A percentile compares a stretch with the other conserved stretches of the same genome.
phyloP scores from a whole-genome alignment of 352 stramenopile genomes.

The Pythium biforme region DNA sequence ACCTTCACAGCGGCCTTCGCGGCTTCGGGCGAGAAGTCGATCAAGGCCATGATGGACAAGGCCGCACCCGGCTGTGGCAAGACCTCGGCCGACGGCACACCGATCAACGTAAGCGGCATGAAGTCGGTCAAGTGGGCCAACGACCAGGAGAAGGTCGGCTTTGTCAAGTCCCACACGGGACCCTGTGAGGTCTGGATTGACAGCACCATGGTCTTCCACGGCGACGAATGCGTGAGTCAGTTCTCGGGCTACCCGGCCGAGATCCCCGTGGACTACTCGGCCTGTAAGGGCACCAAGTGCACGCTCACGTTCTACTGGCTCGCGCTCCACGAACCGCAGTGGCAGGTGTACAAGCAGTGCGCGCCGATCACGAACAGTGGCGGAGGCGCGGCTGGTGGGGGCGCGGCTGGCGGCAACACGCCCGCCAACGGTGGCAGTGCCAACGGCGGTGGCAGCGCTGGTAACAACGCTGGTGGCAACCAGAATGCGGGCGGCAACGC shows the following conservation, averaged over 20 bases:
- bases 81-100: constrained; percentile 34
- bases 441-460: not conserved
- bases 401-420: too few species aligned
- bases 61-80: constrained; percentile 41
- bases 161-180: constrained; percentile 51
- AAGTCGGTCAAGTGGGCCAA: constrained; percentile 50
- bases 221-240: constrained; percentile 43
- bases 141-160: constrained; percentile 42
- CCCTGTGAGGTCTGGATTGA: constrained; percentile 64
- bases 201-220: constrained; percentile 41
- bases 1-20: constrained; percentile 47
- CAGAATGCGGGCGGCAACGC: not conserved
- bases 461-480: not conserved
- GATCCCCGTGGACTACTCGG: constrained; percentile 33
- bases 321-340: constrained; percentile 30
- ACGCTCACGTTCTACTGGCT: constrained; percentile 35
- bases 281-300: constrained; percentile 26
- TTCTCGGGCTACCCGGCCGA: constrained; percentile 36
- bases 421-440: too few species aligned
- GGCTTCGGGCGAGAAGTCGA: constrained; percentile 40
- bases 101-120: constrained; percentile 42
- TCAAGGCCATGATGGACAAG: constrained; percentile 44
- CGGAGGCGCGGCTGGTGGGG: not conserved
- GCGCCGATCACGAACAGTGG: constrained; percentile 17
- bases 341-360: constrained; percentile 38